phyloP scores from a whole-genome alignment of 352 stramenopile genomes.

The Aphanomyces invadans region DNA sequence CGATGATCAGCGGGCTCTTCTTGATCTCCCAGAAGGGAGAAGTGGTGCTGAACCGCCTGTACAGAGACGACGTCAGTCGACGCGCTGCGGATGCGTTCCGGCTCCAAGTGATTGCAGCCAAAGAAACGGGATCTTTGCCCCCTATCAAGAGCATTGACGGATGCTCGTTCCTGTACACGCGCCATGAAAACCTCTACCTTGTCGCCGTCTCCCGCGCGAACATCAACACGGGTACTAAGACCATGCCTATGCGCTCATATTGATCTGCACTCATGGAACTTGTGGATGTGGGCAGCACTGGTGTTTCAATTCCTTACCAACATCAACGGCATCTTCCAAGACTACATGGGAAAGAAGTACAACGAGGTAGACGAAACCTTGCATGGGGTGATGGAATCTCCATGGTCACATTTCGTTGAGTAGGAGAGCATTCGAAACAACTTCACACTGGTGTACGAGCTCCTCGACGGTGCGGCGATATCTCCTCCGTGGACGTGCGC shows the following conservation, averaged over 20 bases:
- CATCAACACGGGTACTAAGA: conserved; percentile 85
- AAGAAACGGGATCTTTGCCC: conserved; percentile 91
- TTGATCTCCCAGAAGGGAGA: conserved; percentile 77
- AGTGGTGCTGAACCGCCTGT: conserved; percentile 75
- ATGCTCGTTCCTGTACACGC: conserved; percentile 96
- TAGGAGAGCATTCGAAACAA: conserved; percentile 94
- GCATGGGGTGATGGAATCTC: too few species aligned
- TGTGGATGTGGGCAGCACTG: conserved; percentile 54
- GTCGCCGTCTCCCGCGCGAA: conserved; percentile 95
- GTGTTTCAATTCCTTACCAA: conserved; percentile 97
- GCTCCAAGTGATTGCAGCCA: conserved; percentile 91
- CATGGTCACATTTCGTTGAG: not conserved
- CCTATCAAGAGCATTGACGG: conserved; percentile 95
- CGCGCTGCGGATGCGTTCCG: conserved; percentile 62
- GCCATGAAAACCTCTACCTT: conserved; percentile 97
- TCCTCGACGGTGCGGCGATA: conserved; percentile 81
- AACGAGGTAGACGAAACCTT: conserved; percentile 63
- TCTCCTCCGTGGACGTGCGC: conserved; percentile 3
- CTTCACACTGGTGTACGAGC: conserved; percentile 98
- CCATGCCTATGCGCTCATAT: not conserved
- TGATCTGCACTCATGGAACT: not conserved
- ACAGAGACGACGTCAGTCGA: conserved; percentile 69
- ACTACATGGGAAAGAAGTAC: conserved; percentile 97
- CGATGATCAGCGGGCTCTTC: conserved; percentile 75
- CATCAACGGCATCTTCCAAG: conserved; percentile 94